phyloP scores from a whole-genome alignment of 177 flowering plant species.

The Vitis hybrid region DNA sequence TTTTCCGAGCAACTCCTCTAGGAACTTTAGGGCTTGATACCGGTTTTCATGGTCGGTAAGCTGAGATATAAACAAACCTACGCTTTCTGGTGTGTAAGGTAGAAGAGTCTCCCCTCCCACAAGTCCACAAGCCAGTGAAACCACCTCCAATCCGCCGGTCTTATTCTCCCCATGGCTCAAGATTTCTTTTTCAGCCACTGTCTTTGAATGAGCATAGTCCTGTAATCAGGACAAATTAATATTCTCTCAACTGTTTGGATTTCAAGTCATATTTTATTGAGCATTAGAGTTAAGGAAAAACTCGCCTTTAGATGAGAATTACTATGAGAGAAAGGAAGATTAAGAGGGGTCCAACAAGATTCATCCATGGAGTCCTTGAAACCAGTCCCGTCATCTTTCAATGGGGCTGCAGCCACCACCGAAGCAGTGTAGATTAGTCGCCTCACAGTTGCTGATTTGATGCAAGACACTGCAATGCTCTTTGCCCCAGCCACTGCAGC shows the following conservation, averaged over 20 bases:
- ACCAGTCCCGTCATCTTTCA: constrained; percentile 22
- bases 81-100: constrained; percentile 2
- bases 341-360: constrained; percentile 29
- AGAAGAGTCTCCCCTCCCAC: constrained; percentile 30
- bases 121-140: constrained; percentile 21
- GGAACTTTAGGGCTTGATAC: constrained; percentile 4
- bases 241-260: too few species aligned
- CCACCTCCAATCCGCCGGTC: constrained; percentile 21
- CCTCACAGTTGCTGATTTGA: constrained; percentile 20
- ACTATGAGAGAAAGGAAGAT: constrained; percentile 8
- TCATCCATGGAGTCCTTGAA: constrained; percentile 26
- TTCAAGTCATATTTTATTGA: too few species aligned
- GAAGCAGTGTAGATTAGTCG: constrained; percentile 32
- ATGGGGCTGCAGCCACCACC: constrained; percentile 14
- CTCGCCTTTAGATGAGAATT: background rate
- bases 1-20: constrained; percentile 28
- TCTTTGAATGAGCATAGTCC: constrained; percentile 25
- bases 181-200: constrained; percentile 26
- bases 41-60: background rate
- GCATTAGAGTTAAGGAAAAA: too few species aligned
- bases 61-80: constrained; percentile 1
- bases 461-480: constrained; percentile 15
- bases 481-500: constrained; percentile 19
- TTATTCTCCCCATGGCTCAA: constrained; percentile 11
- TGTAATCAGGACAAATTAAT: too few species aligned